A percentile compares a stretch with the other conserved stretches of the same genome.
Conservation (phyloP, 129 eudicot species). For the Heracleum sosnowskyi region DNA sequence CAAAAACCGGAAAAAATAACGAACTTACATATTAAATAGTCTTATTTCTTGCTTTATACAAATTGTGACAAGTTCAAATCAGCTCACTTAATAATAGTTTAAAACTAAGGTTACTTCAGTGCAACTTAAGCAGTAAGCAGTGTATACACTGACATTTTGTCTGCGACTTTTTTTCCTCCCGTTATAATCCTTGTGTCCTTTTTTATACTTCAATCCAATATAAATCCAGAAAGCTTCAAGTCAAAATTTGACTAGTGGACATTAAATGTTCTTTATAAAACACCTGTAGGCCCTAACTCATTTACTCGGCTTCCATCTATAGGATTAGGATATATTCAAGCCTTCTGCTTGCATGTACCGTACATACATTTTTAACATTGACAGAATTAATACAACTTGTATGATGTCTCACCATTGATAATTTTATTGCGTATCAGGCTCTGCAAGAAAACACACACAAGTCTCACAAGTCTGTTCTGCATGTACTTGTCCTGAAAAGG, state of each 20-base stretch:
- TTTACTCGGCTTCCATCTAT: neutral
- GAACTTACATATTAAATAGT: neutral
- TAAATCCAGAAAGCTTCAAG: neutral
- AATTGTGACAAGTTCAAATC: neutral
- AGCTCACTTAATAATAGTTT: neutral
- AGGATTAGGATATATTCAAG: neutral
- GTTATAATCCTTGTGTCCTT: neutral
- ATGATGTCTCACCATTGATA: slow-evolving; percentile 48
- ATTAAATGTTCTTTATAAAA: neutral
- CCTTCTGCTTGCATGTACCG: neutral
- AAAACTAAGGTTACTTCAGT: neutral
- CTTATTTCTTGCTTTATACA: neutral
- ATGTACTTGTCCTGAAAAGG: slow-evolving; percentile 72
- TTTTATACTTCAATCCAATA: neutral
- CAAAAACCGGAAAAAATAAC: neutral
- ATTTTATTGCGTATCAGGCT: slow-evolving; percentile 88
- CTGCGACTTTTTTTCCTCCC: neutral
- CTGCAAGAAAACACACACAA: slow-evolving; percentile 84
- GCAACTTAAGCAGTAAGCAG: neutral
- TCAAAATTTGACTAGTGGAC: neutral
- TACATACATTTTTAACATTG: neutral
- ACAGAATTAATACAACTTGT: neutral
- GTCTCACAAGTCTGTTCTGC: slow-evolving; percentile 94
- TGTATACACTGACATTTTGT: neutral
- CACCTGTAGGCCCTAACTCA: neutral